Base-by-base conservation (phyloP, 495 filamentous ascomycete species). In the Hypoxylon subgilvum region DNA sequence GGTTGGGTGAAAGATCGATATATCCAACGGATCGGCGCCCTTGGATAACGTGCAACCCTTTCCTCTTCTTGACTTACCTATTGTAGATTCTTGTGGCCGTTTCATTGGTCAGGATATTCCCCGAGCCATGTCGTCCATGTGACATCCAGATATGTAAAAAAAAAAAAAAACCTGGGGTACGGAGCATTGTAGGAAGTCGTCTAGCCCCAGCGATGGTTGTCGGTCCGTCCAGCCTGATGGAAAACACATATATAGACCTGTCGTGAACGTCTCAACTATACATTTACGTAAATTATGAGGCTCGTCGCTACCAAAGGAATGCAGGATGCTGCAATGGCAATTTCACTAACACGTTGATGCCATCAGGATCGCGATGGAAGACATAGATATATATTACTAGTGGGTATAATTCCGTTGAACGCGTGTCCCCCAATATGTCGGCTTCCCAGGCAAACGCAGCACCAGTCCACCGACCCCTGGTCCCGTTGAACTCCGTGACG, bases 371-470 rank as follows among this genome's bases (percentile, higher is more conserved):
- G 21, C 31, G 14, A 4, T 23, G 30, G 50, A 53, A 42, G 12
- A 50, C 23, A 42, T 54, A 53, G 1, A 17, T 64, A 17, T 64
- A 64, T 64, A 64, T 55, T 64, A 64, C 43, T 58, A 58, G 61
- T 58, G 61, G 61, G 61, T 64, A 64, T 64, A 64, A 64, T 64
- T 64, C 48, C 36, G 50, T 58, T 39, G 61, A 50, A 64, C 61
- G 54, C 61, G 61, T 58, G 61, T 53, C 61, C 54, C 48, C 39
- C 61, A 58, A 54, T 58, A 54, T 50, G 49, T 54, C 43, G 50
- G 27, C 32, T 50, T 43, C 19, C 32, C 28, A 49, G 31, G 53
- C 44, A 49, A 54, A 58, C 54, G 44, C 54, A 45, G 38, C 36
- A 64, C 53, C 54, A 50, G 19, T 57, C 50, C 53, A 44, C 58